These are phyloP conservation scores for Mallotus repandus DNA, from an alignment of 441 rosid species.

Conservation along the genomic window DNA sequence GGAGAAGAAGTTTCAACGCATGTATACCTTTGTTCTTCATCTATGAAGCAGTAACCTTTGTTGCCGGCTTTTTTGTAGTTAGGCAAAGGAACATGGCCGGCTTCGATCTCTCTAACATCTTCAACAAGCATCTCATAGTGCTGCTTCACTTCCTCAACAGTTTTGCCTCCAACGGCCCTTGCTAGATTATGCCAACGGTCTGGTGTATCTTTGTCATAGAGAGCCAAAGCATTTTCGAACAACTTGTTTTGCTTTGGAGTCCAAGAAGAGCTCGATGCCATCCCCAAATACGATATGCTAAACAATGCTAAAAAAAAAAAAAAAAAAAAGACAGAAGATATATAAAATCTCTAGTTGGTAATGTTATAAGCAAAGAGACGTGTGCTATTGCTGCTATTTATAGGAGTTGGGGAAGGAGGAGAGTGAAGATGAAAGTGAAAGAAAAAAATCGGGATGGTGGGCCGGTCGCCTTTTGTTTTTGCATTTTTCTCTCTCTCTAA, in stretches of 20 bases:
- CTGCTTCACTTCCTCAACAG: conserved; percentile 57
- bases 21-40: conserved; percentile 41
- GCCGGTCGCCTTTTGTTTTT: conserved; percentile 8
- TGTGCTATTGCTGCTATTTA: conserved; percentile 20
- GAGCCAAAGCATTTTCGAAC: conserved; percentile 64
- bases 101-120: conserved; percentile 51
- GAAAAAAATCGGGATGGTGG: conserved; percentile 2
- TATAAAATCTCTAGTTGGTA: too few species aligned
- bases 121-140: conserved; percentile 59
- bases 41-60: conserved; percentile 25
- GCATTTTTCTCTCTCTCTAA: conserved; percentile 21
- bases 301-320: too few species aligned
- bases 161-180: conserved; percentile 64
- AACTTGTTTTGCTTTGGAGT: conserved; percentile 59
- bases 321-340: too few species aligned
- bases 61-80: conserved; percentile 35
- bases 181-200: conserved; percentile 61
- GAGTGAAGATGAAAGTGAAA: neutral
- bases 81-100: conserved; percentile 60
- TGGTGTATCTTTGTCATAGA: conserved; percentile 53
- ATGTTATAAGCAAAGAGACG: conserved; percentile 8
- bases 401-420: conserved; percentile 5
- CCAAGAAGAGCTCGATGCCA: conserved; percentile 52
- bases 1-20: neutral
- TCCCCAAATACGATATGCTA: conserved; percentile 4